These are phyloP conservation scores for Fusarium mangiferae DNA, from an alignment of 2,329 filamentous ascomycete genomes.

Conservation along the genomic window DNA sequence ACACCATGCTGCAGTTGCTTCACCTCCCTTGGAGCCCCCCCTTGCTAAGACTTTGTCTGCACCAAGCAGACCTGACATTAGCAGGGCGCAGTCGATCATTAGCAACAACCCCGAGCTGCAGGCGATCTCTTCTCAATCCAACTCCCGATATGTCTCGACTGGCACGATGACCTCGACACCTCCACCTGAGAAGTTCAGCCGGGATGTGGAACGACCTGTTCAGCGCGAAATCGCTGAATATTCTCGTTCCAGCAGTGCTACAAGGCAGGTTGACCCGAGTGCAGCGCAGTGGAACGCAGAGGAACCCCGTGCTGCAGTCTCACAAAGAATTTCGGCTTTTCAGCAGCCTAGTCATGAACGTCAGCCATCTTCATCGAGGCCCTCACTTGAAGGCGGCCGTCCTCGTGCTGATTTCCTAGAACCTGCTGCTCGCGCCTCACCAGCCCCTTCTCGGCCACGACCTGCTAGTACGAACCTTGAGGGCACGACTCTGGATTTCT, in stretches of 20 bases:
- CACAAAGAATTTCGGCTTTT: slow-evolving; percentile 39
- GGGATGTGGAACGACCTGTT: slow-evolving; percentile 20
- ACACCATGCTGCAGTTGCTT: slow-evolving; percentile 35
- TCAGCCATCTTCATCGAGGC: slow-evolving; percentile 41
- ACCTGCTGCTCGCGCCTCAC: slow-evolving; percentile 33
- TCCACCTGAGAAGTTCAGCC: slow-evolving; percentile 55
- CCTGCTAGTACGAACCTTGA: slow-evolving; percentile 87
- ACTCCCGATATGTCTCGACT: slow-evolving; percentile 61
- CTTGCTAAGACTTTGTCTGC: slow-evolving; percentile 54
- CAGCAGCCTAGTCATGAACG: slow-evolving; percentile 44
- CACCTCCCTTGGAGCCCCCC: slow-evolving; percentile 44
- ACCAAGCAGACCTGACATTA: slow-evolving; percentile 60
- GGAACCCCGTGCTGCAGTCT: slow-evolving; percentile 32
- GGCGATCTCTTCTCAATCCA: slow-evolving; percentile 61
- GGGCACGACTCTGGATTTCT: slow-evolving; percentile 78
- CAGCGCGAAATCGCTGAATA: slow-evolving; percentile 39
- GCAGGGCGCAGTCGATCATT: slow-evolving; percentile 72
- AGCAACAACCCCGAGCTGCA: slow-evolving; percentile 70
- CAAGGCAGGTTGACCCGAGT: slow-evolving; percentile 39
- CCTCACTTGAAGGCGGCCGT: slow-evolving; percentile 43
- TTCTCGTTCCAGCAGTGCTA: slow-evolving; percentile 44
- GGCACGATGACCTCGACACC: slow-evolving; percentile 83
- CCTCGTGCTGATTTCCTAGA: slow-evolving; percentile 43
- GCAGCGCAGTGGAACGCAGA: slow-evolving; percentile 24
- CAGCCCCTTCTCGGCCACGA: slow-evolving; percentile 65